These are phyloP conservation scores for Colletotrichum abscissum DNA, from an alignment of 2,329 filamentous ascomycete genomes.

Conservation along the genomic window DNA sequence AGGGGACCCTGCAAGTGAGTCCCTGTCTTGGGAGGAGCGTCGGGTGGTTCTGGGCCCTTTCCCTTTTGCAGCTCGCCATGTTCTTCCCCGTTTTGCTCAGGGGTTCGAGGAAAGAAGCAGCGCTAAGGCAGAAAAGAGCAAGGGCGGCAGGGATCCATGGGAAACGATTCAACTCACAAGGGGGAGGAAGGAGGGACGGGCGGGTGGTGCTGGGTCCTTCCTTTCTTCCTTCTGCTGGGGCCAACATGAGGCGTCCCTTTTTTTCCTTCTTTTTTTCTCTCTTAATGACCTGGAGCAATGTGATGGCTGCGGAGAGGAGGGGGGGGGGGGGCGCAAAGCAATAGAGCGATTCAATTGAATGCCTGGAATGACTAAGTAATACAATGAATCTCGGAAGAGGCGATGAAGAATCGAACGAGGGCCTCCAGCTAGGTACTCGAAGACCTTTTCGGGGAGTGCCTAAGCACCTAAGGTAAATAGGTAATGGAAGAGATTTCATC, in stretches of 20 bases:
- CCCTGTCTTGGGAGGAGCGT: conserved; percentile 2
- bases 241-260: not conserved
- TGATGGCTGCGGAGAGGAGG: conserved; percentile 8
- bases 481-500: not conserved
- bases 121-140: conserved; percentile 28
- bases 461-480: not conserved
- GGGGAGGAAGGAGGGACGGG: conserved; percentile 6
- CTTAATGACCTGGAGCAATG: not conserved
- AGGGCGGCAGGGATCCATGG: conserved; percentile 16
- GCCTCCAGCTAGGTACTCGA: not conserved
- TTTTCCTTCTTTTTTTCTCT: not conserved
- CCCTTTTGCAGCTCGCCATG: conserved; percentile 24
- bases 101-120: conserved; percentile 12
- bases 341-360: conserved; percentile 7
- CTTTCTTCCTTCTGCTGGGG: not conserved
- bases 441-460: not conserved
- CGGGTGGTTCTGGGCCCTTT: conserved; percentile 32
- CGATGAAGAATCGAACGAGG: not conserved
- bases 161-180: conserved; percentile 2
- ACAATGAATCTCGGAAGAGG: not conserved
- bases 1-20: conserved; percentile 13
- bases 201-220: conserved; percentile 19
- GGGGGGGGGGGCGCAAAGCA: not conserved
- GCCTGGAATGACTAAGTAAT: not conserved
- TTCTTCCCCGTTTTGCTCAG: conserved; percentile 29